These are phyloP conservation scores for Suillus fuscotomentosus DNA, from an alignment of 768 basidiomycete genomes.

Conservation along the genomic window DNA sequence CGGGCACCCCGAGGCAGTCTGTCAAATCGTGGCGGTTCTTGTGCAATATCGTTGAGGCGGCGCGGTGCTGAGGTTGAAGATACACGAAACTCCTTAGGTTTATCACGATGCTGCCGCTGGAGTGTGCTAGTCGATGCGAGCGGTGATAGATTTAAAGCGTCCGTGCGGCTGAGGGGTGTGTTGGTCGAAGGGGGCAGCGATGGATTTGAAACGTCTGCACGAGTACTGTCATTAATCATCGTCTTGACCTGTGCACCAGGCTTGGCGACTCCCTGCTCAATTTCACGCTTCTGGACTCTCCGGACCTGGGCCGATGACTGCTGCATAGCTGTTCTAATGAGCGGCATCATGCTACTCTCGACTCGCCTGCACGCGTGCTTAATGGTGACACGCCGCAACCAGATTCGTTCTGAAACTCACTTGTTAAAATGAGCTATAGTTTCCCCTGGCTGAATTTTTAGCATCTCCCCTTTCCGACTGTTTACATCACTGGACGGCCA, in stretches of 20 bases:
- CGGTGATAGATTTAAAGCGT: slow-evolving; percentile 15
- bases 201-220: slow-evolving; percentile 13
- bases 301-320: slow-evolving; percentile 52
- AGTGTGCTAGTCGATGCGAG: slow-evolving; percentile 11
- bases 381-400: slow-evolving; percentile 12
- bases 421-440: slow-evolving; percentile 75
- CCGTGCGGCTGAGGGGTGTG: slow-evolving; percentile 8
- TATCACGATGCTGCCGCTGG: slow-evolving; percentile 15
- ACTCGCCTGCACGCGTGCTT: slow-evolving; percentile 51
- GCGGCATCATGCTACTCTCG: slow-evolving; percentile 66
- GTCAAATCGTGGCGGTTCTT: slow-evolving; percentile 64
- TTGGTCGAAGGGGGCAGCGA: slow-evolving; percentile 15
- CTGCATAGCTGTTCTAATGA: slow-evolving; percentile 60
- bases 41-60: slow-evolving; percentile 69
- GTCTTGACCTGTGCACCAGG: slow-evolving; percentile 13
- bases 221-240: slow-evolving; percentile 12
- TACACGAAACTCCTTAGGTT: slow-evolving; percentile 46
- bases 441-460: slow-evolving; percentile 64
- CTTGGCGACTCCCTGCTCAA: slow-evolving; percentile 22
- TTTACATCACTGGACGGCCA: slow-evolving; percentile 18
- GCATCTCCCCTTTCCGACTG: slow-evolving; percentile 16
- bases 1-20: slow-evolving; percentile 50
- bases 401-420: slow-evolving; percentile 36
- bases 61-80: slow-evolving; percentile 55
- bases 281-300: slow-evolving; percentile 36